phyloP scores from a whole-genome alignment of 1,284 basidiomycete species.

The Meira miltonrushii region DNA sequence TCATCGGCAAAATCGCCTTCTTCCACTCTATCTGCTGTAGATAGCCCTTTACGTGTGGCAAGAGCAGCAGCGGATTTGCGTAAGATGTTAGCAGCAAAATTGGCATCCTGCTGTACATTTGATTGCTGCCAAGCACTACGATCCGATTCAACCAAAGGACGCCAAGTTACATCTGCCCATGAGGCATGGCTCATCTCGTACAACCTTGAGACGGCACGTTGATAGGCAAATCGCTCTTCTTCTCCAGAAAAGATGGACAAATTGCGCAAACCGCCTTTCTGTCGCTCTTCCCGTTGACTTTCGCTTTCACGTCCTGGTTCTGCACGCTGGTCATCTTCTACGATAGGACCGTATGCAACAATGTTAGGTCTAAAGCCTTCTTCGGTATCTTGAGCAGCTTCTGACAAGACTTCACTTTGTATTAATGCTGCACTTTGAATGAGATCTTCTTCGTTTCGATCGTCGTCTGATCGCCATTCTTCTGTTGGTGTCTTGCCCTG shows the following conservation, averaged over 20 bases:
- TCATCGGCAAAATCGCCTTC: conserved; percentile 15
- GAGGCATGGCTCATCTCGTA: conserved; percentile 59
- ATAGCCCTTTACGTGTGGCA: neutral
- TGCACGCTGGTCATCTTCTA: conserved; percentile 8
- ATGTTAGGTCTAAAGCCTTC: conserved; percentile 63
- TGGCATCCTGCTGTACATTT: neutral
- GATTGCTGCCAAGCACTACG: conserved; percentile 23
- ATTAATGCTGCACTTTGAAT: conserved; percentile 55
- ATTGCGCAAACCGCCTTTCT: conserved; percentile 52
- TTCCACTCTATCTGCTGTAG: conserved; percentile 25
- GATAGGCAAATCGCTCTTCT: conserved; percentile 67
- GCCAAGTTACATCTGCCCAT: conserved; percentile 32
- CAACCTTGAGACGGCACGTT: conserved; percentile 64
- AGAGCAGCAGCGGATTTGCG: conserved; percentile 20
- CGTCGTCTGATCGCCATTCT: conserved; percentile 5
- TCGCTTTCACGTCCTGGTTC: neutral
- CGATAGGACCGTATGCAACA: conserved; percentile 58
- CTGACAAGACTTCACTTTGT: conserved; percentile 62
- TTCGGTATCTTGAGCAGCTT: conserved; percentile 56
- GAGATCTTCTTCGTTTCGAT: neutral
- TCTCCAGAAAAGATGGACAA: conserved; percentile 65
- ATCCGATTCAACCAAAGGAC: conserved; percentile 28
- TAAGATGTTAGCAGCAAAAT: conserved; percentile 1
- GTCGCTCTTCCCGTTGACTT: conserved; percentile 10
- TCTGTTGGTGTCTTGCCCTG: neutral